phyloP scores from a whole-genome alignment of 1,284 basidiomycete genomes.

The Trichosporon sp. region DNA sequence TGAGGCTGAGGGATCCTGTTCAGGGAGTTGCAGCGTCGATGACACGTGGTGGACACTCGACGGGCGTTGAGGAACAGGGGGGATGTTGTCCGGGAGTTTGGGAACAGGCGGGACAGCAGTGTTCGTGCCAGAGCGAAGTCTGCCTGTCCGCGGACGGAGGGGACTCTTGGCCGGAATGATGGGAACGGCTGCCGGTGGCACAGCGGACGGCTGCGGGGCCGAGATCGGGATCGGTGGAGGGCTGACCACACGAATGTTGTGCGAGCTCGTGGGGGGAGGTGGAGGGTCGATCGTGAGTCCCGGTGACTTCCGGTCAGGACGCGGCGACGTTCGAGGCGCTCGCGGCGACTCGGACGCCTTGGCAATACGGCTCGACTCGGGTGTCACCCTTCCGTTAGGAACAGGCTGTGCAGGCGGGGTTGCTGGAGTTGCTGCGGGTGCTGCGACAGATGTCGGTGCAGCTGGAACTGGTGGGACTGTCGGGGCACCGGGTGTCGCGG shows the following conservation, averaged over 20 bases:
- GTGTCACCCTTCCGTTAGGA: neutral
- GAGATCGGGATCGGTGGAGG: neutral
- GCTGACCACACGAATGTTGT: slow-evolving; percentile 18
- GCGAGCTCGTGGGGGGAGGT: slow-evolving; percentile 27
- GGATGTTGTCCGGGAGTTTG: slow-evolving; percentile 3
- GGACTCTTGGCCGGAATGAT: slow-evolving; percentile 53
- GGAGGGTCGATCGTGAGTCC: slow-evolving; percentile 39
- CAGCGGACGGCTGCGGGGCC: neutral
- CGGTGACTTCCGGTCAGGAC: slow-evolving; percentile 35
- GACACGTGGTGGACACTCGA: slow-evolving; percentile 15
- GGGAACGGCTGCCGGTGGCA: slow-evolving; percentile 37
- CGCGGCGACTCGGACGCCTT: slow-evolving; percentile 5
- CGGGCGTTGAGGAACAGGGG: neutral
- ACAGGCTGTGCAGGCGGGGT: neutral
- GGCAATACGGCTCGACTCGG: neutral
- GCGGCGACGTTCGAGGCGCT: slow-evolving; percentile 19
- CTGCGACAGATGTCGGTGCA: neutral
- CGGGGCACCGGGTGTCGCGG: neutral
- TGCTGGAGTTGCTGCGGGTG: neutral
- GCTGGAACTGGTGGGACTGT: neutral
- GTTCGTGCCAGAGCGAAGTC: slow-evolving; percentile 11
- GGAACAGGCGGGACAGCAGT: slow-evolving; percentile 6
- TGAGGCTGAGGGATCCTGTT: slow-evolving; percentile 4
- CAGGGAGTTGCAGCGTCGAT: slow-evolving; percentile 1
- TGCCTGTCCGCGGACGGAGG: slow-evolving; percentile 32